Base-by-base conservation (phyloP, 352 stramenopile genomes). In the Sclerospora graminicola region DNA sequence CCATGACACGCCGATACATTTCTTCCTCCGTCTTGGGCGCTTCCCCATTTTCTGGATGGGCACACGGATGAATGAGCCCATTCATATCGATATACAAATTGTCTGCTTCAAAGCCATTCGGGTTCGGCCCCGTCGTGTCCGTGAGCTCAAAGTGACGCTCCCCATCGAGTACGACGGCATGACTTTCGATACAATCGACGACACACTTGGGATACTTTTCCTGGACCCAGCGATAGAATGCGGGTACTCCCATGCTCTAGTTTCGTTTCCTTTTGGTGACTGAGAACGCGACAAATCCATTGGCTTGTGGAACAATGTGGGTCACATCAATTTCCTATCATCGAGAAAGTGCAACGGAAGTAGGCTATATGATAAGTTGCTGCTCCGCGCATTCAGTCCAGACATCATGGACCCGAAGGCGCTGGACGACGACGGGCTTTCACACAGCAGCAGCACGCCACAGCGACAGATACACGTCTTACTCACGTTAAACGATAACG, bases 71-170 rank as follows among this genome's bases (percentile, higher is more conserved):
- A 62, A 99, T 99, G 40, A 99, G 96, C 2, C 96, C 97, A 66
- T 99, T 99, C 96, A 99, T 99, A 63, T 99, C 97, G 24, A 99
- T 83, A 55, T 98, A 99, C 32, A 99, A 74, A 67, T 99, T 98
- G 70, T 99, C 96, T 34, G 96, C 94, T 50, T 96, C 86, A 36
- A 96, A 93, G 46, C 78, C 83, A 32, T 97, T 97, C 3, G 90
- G 90, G 64, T 97, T 99, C 13, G 94, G 86, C 10, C 68, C 66
- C 0, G 72, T 75, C 10, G 72, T 75, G 49, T 92, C 70, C 10
- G 82, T 70, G 10, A 92, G 67, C 51, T 88, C 74, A 40, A 87
- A 87, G 60, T 87, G 78, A 40, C 76, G 64, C 44, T 86, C 69
- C 14, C 84, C 79, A 34, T 91, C 77, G 23, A 96, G 65, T 48